These are phyloP conservation scores for Ensete glaucum DNA, from an alignment of 176 grass and related monocot species.

Conservation along the genomic window DNA sequence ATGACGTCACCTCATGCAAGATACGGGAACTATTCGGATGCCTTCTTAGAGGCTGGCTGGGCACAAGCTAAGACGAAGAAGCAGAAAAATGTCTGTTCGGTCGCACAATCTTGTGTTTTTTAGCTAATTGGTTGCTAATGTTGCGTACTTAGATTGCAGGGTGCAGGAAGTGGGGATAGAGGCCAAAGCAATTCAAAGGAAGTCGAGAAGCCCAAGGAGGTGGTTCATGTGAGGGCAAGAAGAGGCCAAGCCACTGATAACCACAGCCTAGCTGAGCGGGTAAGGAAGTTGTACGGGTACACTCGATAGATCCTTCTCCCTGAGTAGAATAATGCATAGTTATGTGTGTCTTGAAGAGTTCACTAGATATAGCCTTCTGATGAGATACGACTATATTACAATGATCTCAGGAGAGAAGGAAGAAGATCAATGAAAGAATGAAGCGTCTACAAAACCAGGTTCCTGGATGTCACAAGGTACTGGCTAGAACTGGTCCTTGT, in stretches of 20 bases:
- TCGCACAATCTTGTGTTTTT: not conserved
- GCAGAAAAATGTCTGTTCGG: constrained; percentile 3
- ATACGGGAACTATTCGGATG: not conserved
- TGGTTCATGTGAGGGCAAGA: constrained; percentile 29
- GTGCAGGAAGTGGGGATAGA: not conserved
- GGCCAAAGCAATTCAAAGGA: constrained; percentile 10
- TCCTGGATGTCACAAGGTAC: constrained; percentile 25
- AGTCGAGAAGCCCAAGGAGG: constrained; percentile 3
- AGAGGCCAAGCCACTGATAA: constrained; percentile 21
- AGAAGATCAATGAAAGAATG: constrained; percentile 24
- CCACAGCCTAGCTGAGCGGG: constrained; percentile 23
- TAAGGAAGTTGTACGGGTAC: constrained; percentile 7
- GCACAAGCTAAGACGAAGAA: not conserved
- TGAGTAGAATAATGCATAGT: not conserved
- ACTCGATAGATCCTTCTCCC: not conserved
- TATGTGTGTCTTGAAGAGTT: no score
- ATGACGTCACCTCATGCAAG: not conserved
- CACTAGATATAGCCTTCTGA: not conserved
- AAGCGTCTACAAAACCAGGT: constrained; percentile 14
- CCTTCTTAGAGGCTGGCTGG: not conserved
- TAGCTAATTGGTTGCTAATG: not conserved
- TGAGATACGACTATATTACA: not conserved
- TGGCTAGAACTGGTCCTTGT: not conserved
- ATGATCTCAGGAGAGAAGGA: constrained; percentile 15
- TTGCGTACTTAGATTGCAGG: not conserved